Base-by-base conservation (phyloP, 306 rosid species). In the Chamaecrista fasciculata region DNA sequence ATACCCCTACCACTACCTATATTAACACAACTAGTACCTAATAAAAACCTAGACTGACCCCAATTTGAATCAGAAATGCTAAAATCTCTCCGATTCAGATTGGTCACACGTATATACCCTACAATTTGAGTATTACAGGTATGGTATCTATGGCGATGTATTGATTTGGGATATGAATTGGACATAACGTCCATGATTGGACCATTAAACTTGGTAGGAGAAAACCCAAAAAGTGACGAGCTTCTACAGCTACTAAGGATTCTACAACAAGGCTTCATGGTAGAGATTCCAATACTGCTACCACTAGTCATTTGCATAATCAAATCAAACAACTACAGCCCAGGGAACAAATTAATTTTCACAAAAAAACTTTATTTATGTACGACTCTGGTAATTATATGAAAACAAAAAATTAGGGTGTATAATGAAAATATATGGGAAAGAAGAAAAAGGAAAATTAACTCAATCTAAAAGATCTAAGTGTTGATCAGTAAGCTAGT, bases 201-300 rank as follows among this genome's bases (percentile, higher is more conserved):
- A 70, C 71, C 50, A 69, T 57, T 77, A 37, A 53, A 74, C 78
- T 74, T 85, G 37, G 83, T 76, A 14, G 81, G 69, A 40, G 78
- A 61, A 80, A 80, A 62, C 11, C 87, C 86, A 57, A 86, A 87
- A 78, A 87, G 23, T 0, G 79, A 85, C 23, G 88, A 81, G 18
- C 78, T 72, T 74, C 74, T 86, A 66, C 40, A 79, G 56, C 84
- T 73, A 55, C 47, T 65, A 1, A 87, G 76, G 76, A 89, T 81
- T 78, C 82, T 92, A 84, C 90, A 70, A 68, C 90, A 85, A 9
- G 97, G 97, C 61, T 79, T 89, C 92, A 92, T 84, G 75, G 87
- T 76, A 43, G 85, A 77, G 76, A 92, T 81, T 76, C 96, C 96
- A 80, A 87, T 62, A 82, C 63, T 82, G 65, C 93, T 77, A 73